Evolutionary conservation across 495 filamentous ascomycete species (phyloP), one percentile per base, ranked within the genome.

Genomic region (Chaetomium cochliodes): DNA sequence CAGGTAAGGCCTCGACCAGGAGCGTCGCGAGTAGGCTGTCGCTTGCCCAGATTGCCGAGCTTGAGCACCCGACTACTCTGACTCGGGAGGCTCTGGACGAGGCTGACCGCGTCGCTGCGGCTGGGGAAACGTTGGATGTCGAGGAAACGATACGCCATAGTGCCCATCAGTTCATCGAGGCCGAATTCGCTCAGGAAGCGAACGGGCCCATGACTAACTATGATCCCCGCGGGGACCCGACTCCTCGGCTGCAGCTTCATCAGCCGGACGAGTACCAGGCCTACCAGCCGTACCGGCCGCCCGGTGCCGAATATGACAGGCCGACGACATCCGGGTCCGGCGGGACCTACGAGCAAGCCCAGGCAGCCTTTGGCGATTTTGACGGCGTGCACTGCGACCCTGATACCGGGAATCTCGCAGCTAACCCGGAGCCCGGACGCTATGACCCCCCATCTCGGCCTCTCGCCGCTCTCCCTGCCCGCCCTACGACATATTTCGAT

Each of bases 381-480:
- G 94, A 98, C 78, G 94, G 94, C 58, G 92, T 92, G 15, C 93
- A 98, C 76, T 93, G 86, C 72, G 79, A 86, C 30, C 83, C 80
- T n/a, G 79, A 82, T 23, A 59, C 68, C 8, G 70, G 70, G 37
- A 69, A 74, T 2, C 73, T 78, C 52, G 69, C 70, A 15, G 69
- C 67, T 12, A 67, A 62, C 1, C 58, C 64, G 49, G 60, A 57
- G 11, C 64, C 63, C 22, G 30, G 70, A 4, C 53, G 46, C 26
- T 54, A 59, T 0, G 62, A 54, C 8, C 63, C 67, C 49, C 72
- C 77, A 12, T 76, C 74, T 11, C 79, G 15, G n/a, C 46, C 20
- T 22, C 52, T 7, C 22, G 28, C 16, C 13, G 15, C 42, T 37
- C 44, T 23, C 9, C 25, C 33, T 7, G 74, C 58, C 13, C 79